Evolutionary conservation across 1,139 yeast species (phyloP), one percentile per base, ranked within the genome.

Genomic region (Scheffersomyces insectosa): DNA sequence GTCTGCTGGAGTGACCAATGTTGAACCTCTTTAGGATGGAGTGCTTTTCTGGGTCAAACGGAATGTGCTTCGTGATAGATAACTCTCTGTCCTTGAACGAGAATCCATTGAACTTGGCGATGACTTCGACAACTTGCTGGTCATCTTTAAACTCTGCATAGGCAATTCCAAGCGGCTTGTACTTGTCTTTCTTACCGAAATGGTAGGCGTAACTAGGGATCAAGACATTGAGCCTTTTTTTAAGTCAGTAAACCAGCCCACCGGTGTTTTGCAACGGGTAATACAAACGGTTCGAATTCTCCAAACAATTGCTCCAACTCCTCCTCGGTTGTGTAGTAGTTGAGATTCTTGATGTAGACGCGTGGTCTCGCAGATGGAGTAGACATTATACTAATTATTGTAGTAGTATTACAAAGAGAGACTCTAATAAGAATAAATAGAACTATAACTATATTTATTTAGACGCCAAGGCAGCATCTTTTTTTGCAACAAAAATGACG

Each of bases 161-260:
- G 0, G 86, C 90, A 48, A 79, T 74, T 1, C 90, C 89, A 44
- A 81, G 65, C 3, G 85, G 78, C 49, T 66, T 70, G 38, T 70
- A 72, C 39, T 65, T 65, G n/a, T 56, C 52, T 12, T 58, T 55
- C 41, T 73, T 64, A 41, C 71, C 63, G 14, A 78, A 77, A 30
- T 76, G 66, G n/a, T 78, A 68, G 1, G 82, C 76, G 50, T 76
- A 78, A 46, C 75, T 75, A 25, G 86, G 86, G 41, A 80, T 72
- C 51, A 81, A 62, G 5, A 80, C 76, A 15, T 73, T 70, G 13
- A 56, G 42, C 4, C 79, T 48, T 20, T 6, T 20, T 6, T 20
- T 20, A 20, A 7, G 39, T 35, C 15, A 7, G 25, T 23, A 15
- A 25, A 20, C n/a, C 35, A 12, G 25, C 6, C 6, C 25, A 5